Evolutionary conservation across 345 rosid genomes (phyloP).

Genomic region (Populus ilicifolia): DNA sequence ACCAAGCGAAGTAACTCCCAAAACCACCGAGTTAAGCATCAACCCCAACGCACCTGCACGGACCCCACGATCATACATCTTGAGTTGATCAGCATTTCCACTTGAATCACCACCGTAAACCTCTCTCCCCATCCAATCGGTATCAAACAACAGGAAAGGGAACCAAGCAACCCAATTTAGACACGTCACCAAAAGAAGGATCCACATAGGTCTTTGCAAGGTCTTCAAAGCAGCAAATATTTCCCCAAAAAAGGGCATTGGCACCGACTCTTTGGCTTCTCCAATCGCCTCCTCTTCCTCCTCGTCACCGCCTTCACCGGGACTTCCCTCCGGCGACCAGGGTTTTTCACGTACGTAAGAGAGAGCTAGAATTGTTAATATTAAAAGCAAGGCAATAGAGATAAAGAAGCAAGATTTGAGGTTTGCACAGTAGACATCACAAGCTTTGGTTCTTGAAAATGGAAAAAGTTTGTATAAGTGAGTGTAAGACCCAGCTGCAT

Average conservation of each 20-base stretch:
- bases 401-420: constrained; percentile 76
- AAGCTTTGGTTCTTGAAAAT: constrained; percentile 61
- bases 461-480: constrained; percentile 52
- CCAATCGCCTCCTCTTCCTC: neutral
- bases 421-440: constrained; percentile 81
- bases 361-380: constrained; percentile 42
- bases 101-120: constrained; percentile 72
- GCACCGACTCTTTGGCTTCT: neutral
- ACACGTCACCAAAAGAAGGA: constrained; percentile 63
- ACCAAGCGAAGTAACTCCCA: constrained; percentile 58
- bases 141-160: constrained; percentile 75
- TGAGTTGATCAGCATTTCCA: constrained; percentile 22
- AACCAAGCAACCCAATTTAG: constrained; percentile 92
- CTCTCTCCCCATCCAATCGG: constrained; percentile 93
- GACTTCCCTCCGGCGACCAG: constrained; percentile 18
- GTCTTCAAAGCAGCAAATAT: constrained; percentile 44
- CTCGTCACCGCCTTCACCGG: neutral
- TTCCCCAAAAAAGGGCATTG: constrained; percentile 34
- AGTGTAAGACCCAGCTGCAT: constrained; percentile 64
- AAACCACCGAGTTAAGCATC: constrained; percentile 68
- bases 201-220: constrained; percentile 65
- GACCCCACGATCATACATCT: constrained; percentile 59
- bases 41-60: constrained; percentile 78
- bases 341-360: constrained; percentile 42
- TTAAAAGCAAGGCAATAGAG: constrained; percentile 48